Conservation (phyloP, 2,329 filamentous ascomycete species). For the Xylariomycetidae sp. region DNA sequence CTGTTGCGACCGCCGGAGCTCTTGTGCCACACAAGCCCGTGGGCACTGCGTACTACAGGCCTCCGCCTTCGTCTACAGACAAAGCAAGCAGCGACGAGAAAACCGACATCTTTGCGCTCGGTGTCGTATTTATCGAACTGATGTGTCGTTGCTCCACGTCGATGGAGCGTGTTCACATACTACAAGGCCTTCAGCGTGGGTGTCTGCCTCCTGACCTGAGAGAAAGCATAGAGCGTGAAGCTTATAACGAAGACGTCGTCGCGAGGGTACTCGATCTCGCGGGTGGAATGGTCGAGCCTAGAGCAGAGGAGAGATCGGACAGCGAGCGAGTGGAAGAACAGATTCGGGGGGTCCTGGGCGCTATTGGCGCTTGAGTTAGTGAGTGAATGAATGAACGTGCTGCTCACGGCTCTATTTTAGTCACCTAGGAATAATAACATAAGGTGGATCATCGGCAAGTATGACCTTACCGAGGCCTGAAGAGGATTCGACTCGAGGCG, state of each 20-base stretch:
- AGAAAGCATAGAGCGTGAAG: slow-evolving; percentile 12
- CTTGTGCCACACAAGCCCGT: slow-evolving; percentile 39
- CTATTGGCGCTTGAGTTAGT: too few species aligned
- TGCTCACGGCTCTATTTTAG: too few species aligned
- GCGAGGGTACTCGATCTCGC: too few species aligned
- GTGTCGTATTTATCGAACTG: slow-evolving; percentile 58
- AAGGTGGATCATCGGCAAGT: too few species aligned
- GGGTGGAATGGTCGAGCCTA: too few species aligned
- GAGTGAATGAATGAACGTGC: too few species aligned
- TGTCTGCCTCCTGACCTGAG: slow-evolving; percentile 13
- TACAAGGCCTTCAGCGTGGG: slow-evolving; percentile 20
- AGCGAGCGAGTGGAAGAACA: too few species aligned
- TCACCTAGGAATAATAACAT: too few species aligned
- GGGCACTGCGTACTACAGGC: slow-evolving; percentile 60
- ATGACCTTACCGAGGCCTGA: too few species aligned
- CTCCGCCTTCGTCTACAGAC: slow-evolving; percentile 26
- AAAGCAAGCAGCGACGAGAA: slow-evolving; percentile 40
- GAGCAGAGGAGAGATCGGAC: too few species aligned
- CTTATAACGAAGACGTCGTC: slow-evolving; percentile 11
- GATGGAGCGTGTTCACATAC: slow-evolving; percentile 39
- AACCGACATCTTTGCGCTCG: slow-evolving; percentile 57
- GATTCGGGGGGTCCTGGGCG: too few species aligned
- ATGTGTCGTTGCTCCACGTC: slow-evolving; percentile 48
- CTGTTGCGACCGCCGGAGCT: not conserved
- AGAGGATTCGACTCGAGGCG: too few species aligned